phyloP scores from a whole-genome alignment of 495 filamentous ascomycete genomes.

The Eremomyces bilateralis region DNA sequence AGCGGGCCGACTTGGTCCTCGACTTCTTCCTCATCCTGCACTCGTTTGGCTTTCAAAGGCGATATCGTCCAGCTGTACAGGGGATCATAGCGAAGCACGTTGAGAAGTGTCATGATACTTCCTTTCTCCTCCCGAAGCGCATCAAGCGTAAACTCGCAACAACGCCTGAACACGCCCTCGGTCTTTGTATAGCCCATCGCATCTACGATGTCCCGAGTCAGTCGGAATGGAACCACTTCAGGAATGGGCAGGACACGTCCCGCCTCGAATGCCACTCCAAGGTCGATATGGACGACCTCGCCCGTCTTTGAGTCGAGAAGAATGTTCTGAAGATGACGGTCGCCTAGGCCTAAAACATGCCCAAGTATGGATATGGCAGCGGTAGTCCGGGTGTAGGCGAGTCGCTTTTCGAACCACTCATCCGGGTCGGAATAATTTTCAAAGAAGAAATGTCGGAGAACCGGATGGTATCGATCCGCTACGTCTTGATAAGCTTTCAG shows the following conservation, averaged over 20 bases:
- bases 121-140: conserved; percentile 80
- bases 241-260: conserved; percentile 86
- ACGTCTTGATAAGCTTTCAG: conserved; percentile 53
- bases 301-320: conserved; percentile 75
- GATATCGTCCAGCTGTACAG: conserved; percentile 89
- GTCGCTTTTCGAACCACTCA: conserved; percentile 74
- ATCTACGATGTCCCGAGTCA: conserved; percentile 91
- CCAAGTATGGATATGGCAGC: conserved; percentile 91
- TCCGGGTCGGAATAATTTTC: conserved; percentile 86
- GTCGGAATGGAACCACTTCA: conserved; percentile 81
- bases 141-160: conserved; percentile 92
- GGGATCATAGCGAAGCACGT: conserved; percentile 89
- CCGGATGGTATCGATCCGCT: conserved; percentile 63
- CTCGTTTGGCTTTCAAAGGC: conserved; percentile 59
- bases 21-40: conserved; percentile 41
- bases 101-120: conserved; percentile 90
- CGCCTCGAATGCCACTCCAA: conserved; percentile 87
- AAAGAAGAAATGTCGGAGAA: conserved; percentile 95
- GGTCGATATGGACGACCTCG: conserved; percentile 90
- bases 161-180: conserved; percentile 86
- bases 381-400: conserved; percentile 78
- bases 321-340: conserved; percentile 93
- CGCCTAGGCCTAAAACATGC: conserved; percentile 82
- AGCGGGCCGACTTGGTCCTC: conserved; percentile 22
- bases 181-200: conserved; percentile 92